Evolutionary conservation across 2,329 filamentous ascomycete genomes (phyloP), one percentile per base, ranked within the genome.

Genomic region (Rhynchosporium agropyri): DNA sequence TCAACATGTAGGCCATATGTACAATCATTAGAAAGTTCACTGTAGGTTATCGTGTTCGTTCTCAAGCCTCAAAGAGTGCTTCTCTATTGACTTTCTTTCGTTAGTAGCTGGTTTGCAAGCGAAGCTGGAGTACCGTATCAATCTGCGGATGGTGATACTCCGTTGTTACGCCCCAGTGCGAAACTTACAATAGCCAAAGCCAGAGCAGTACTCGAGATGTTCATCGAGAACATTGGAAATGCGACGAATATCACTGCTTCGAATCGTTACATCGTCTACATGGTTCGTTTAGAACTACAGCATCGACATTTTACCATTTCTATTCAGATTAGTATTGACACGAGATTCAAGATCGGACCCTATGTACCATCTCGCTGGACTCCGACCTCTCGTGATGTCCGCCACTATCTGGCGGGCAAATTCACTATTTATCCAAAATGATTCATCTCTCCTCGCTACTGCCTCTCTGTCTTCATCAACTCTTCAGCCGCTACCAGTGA

Each of bases 321-420:
- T 20, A 20, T 20, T 20, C 20, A 20, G 20, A 20, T 20, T 20
- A 20, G 20, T 20, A 20, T 20, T 20, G 20, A 20, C 20, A 20
- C 20, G 20, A 20, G 1, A 20, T 20, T 20, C 5, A 31, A 60
- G 58, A 60, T 60, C 31, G 58, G 58, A 10, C 58, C 43, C 4
- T 46, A 60, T 28, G 58, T 60, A 10, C 58, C 48, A 31, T 43
- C 31, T 28, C 58, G 58, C 26, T 53, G 36, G 2, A 43, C 15
- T 36, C 48, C 48, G 3, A 60, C 58, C 10, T 53, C 58, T n/a
- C 58, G 58, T 15, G 54, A 60, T 20, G 58, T 60, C 46, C 58
- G 58, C 15, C 58, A 60, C 48, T 60, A 53, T 29, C 58, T 53
- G 3, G 58, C 58, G 7, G 58, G 46, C 12, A 60, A 60, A 15